A percentile compares a stretch with the other conserved stretches of the same genome.
Conservation (phyloP, 2,329 filamentous ascomycete species). For the Fusarium xylarioides region DNA sequence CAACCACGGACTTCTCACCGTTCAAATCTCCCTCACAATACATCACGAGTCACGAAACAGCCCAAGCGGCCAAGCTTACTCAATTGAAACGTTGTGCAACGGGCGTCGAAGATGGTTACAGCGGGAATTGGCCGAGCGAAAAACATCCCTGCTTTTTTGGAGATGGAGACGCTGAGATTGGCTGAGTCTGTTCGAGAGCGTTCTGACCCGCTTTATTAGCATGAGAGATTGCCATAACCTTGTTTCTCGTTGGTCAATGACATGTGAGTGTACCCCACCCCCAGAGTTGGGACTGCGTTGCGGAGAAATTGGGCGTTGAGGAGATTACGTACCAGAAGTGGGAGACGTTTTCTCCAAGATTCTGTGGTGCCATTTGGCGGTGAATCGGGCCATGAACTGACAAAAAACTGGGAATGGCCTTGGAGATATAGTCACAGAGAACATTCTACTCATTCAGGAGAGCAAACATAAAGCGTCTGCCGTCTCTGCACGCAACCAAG, state of each 20-base stretch:
- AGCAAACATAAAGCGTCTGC: not conserved
- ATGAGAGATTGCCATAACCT: not conserved
- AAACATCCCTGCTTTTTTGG: not conserved
- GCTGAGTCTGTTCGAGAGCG: conserved; percentile 6
- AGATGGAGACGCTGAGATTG: not conserved
- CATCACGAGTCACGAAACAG: not conserved
- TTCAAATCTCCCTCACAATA: not conserved
- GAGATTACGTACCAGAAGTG: not conserved
- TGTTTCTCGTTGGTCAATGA: not conserved
- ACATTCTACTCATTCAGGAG: not conserved
- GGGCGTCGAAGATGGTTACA: not conserved
- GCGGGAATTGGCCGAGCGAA: conserved; percentile 7
- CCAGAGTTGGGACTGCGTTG: conserved; percentile 3
- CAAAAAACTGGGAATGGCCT: rapidly evolving
- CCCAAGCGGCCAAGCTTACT: not conserved
- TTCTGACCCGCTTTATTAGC: conserved; percentile 13
- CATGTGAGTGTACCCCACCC: not conserved
- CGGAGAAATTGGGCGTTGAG: conserved; percentile 7
- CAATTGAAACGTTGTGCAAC: not conserved
- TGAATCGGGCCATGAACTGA: not conserved
- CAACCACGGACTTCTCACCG: conserved; percentile 1
- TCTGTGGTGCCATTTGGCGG: not conserved
- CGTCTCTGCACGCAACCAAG: not conserved
- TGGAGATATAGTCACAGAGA: not conserved
- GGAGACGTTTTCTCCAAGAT: conserved; percentile 12